Conservation (phyloP, 192 early-diverging fungal genomes). For the Backusella mclennaniae region DNA sequence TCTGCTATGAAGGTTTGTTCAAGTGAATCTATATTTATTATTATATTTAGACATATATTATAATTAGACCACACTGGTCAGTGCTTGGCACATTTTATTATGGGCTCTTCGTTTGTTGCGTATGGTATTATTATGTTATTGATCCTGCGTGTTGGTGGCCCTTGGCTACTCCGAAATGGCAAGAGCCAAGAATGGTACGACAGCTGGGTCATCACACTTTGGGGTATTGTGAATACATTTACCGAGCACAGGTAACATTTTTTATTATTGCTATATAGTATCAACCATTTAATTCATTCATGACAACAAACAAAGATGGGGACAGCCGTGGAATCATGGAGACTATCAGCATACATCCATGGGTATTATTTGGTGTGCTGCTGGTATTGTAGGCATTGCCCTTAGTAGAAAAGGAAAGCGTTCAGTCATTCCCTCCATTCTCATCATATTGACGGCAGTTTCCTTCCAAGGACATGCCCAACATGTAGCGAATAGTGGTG, state of each 20-base stretch:
- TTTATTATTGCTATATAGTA: not conserved
- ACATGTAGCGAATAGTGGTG: constrained; percentile 53
- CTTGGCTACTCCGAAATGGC: constrained; percentile 53
- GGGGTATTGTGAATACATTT: constrained; percentile 71
- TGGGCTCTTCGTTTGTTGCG: constrained; percentile 68
- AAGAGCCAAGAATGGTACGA: constrained; percentile 70
- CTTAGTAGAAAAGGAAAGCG: constrained; percentile 46
- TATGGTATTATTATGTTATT: constrained; percentile 64
- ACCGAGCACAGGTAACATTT: constrained; percentile 61
- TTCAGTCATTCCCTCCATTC: constrained; percentile 58
- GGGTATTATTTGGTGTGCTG: constrained; percentile 69
- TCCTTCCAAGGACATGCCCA: constrained; percentile 63
- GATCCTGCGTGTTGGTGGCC: constrained; percentile 52
- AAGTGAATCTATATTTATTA: not conserved
- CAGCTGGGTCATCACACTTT: constrained; percentile 60
- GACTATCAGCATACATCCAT: constrained; percentile 68
- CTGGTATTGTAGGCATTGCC: constrained; percentile 56
- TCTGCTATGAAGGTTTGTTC: constrained; percentile 52
- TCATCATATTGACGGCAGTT: constrained; percentile 62
- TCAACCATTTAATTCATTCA: not conserved
- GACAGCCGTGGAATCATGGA: constrained; percentile 56
- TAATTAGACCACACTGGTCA: constrained; percentile 55
- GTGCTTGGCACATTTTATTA: constrained; percentile 70
- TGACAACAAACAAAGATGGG: constrained; percentile 25
- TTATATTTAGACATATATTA: not conserved